Conservation (phyloP, 2,329 filamentous ascomycete species). For the Incumbomyces lentus region DNA sequence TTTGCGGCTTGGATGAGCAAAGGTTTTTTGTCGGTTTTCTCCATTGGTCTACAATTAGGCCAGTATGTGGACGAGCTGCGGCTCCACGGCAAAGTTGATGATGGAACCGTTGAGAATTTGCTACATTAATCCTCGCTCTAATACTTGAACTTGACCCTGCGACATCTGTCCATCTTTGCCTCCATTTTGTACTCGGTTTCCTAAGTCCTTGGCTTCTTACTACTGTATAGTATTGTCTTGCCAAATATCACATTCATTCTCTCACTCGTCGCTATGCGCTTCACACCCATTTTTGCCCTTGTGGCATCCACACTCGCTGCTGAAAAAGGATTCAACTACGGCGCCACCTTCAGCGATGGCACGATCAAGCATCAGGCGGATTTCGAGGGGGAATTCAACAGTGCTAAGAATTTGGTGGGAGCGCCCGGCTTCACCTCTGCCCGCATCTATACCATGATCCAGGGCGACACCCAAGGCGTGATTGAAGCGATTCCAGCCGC, state of each 20-base stretch:
- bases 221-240: neutral
- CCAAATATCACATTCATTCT: neutral
- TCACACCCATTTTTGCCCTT: conserved; percentile 25
- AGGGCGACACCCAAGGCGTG: conserved; percentile 48
- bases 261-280: conserved; percentile 17
- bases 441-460: conserved; percentile 54
- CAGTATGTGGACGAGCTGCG: no score
- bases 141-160: no score
- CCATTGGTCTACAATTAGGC: no score
- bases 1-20: no score
- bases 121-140: no score
- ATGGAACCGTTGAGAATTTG: no score
- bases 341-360: conserved; percentile 30
- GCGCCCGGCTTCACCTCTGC: conserved; percentile 34
- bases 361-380: conserved; percentile 33
- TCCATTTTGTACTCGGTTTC: no score
- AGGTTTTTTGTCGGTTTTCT: no score
- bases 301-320: conserved; percentile 24
- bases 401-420: conserved; percentile 32
- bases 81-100: no score
- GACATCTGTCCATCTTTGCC: no score
- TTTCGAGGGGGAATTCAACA: conserved; percentile 36
- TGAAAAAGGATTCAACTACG: conserved; percentile 41
- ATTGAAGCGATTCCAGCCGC: conserved; percentile 72
- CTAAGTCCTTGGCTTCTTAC: no score